Base-by-base conservation (phyloP, 176 grass and related monocot species). In the Aegilops speltoides region DNA sequence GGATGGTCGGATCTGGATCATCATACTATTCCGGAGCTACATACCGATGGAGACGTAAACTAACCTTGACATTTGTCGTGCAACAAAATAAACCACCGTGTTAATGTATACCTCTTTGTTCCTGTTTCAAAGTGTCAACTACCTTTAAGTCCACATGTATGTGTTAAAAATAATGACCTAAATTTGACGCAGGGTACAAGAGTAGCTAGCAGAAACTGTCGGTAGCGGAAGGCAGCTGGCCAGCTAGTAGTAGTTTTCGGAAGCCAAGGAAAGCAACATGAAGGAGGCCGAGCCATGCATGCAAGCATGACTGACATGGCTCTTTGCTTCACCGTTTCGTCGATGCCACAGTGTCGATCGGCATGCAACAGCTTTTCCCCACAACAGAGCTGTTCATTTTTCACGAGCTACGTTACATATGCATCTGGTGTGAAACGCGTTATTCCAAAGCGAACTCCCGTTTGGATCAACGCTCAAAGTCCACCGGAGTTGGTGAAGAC, bases 401-500 rank as follows among this genome's bases (percentile, higher is more conserved):
- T 24, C 16, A 46, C 64, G 66, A 70, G 24, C 43, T 54, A 31
- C 24, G 6, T 6, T 37, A 3, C 69, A 48, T 23, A 43, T 2
- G 45, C 50, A 2, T 24, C 24, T 52, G 73, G 43, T 76, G 73
- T 76, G 73, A 76, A 76, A 52, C 73, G 73, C 25, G 43, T 26
- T 16, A 76, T 76, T 76, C 73, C 73, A 76, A 76, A 59, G 54
- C 17, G 19, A 8, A 17, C 25, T 1, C 26, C 25, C 32, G 33
- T 22, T 38, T 38, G 32, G 34, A 70, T 33, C 66, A 57, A 20
- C 17, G 16, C 73, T 50, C 43, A 76, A 76, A 76, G 73, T 76
- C 73, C 73, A 76, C 43, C 73, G 25, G 73, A 52, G 72, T 75
- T 19, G 73, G 43, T 76, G 73, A 76, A 52, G 45, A 76, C 45